Evolutionary conservation across 306 rosid genomes (phyloP).

Genomic region (Vigna radiata): DNA sequence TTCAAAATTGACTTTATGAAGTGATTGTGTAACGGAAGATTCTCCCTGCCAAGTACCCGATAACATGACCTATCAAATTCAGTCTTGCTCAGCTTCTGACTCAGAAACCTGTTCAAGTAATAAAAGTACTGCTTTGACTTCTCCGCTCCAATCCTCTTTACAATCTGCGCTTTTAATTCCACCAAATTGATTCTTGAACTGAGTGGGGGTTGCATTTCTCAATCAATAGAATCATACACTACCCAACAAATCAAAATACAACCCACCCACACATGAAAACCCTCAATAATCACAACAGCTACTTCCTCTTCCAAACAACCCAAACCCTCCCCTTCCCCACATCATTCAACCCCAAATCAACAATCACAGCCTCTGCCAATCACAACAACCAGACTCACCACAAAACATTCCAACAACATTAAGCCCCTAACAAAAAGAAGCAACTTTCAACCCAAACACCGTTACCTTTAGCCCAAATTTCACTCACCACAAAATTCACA

Average conservation of each 20-base stretch:
- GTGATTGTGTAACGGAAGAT: slow-evolving; percentile 79
- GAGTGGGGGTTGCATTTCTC: slow-evolving; percentile 94
- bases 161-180: slow-evolving; percentile 78
- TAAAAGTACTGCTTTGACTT: slow-evolving; percentile 75
- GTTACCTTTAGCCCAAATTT: slow-evolving; percentile 51
- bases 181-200: slow-evolving; percentile 90
- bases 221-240: slow-evolving; percentile 68
- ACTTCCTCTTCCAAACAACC: slow-evolving; percentile 60
- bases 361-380: slow-evolving; percentile 41
- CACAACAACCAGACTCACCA: slow-evolving; percentile 41
- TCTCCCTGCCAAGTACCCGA: slow-evolving; percentile 84
- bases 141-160: slow-evolving; percentile 80
- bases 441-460: slow-evolving; percentile 49
- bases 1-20: slow-evolving; percentile 78
- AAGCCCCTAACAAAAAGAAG: slow-evolving; percentile 39
- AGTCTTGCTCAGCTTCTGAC: slow-evolving; percentile 86
- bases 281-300: slow-evolving; percentile 56
- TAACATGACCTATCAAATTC: slow-evolving; percentile 76
- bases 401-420: slow-evolving; percentile 45
- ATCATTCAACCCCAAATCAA: slow-evolving; percentile 53
- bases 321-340: slow-evolving; percentile 57
- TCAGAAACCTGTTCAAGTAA: slow-evolving; percentile 72
- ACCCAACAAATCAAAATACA: slow-evolving; percentile 53
- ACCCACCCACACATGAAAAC: slow-evolving; percentile 52
- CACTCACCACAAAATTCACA: slow-evolving; percentile 48